phyloP scores from a whole-genome alignment of 1,284 basidiomycete genomes.

The Chondrostereum purpureum region DNA sequence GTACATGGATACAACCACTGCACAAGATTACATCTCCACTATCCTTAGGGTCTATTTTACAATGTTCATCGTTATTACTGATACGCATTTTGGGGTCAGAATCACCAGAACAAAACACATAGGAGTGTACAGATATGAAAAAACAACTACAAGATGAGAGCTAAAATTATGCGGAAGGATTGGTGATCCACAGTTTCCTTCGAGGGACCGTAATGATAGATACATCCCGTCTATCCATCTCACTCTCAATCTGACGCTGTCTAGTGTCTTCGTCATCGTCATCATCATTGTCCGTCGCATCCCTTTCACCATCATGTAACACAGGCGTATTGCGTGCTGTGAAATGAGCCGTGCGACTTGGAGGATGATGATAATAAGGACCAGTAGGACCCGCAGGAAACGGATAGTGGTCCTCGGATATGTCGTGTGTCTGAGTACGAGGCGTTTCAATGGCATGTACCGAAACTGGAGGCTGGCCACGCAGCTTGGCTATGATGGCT shows the following conservation, averaged over 20 bases:
- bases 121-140: too few relatives aligned
- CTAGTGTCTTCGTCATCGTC: conserved; percentile 66
- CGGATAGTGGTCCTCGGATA: conserved; percentile 37
- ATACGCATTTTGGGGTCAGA: too few relatives aligned
- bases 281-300: conserved; percentile 54
- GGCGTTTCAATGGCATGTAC: conserved; percentile 10
- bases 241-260: conserved; percentile 69
- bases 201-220: conserved; percentile 75
- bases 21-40: too few relatives aligned
- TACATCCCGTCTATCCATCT: conserved; percentile 71
- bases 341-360: conserved; percentile 39
- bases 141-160: conserved; percentile 1
- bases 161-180: conserved; percentile 36
- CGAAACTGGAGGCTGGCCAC: conserved; percentile 16
- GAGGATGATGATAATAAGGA: conserved; percentile 58
- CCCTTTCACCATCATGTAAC: conserved; percentile 37
- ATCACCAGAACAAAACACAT: too few relatives aligned
- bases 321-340: conserved; percentile 38
- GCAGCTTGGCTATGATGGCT: conserved; percentile 40
- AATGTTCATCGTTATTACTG: background rate
- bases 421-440: conserved; percentile 27
- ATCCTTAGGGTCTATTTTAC: background rate
- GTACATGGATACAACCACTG: background rate
- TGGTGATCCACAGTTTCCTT: conserved; percentile 64
- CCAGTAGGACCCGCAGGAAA: conserved; percentile 44